Conservation (phyloP, 2,329 filamentous ascomycete genomes). For the Sporothrix dimorphospora region DNA sequence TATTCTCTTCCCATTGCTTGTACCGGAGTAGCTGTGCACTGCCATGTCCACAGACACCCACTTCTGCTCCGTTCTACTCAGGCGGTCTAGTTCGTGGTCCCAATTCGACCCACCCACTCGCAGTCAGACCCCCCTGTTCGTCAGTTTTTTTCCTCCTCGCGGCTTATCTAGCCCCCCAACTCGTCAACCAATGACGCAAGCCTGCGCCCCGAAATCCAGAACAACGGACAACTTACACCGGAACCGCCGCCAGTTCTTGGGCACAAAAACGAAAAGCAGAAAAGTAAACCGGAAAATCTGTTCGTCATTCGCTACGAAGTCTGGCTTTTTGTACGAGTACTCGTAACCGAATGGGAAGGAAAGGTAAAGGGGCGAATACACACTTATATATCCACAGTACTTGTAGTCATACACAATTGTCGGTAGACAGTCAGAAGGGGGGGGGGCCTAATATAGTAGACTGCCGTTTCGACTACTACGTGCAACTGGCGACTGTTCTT, state of each 20-base stretch:
- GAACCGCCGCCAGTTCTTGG: neutral
- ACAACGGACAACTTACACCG: conserved; percentile 8
- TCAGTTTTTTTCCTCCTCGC: neutral
- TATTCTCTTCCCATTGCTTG: too few relatives aligned
- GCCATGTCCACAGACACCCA: neutral
- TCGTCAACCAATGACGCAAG: conserved; percentile 30
- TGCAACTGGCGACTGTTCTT: neutral
- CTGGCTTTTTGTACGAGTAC: too few relatives aligned
- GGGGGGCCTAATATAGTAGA: neutral
- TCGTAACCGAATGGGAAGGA: neutral
- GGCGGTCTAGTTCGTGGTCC: neutral
- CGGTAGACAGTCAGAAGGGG: too few relatives aligned
- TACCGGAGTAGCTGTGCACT: too few relatives aligned
- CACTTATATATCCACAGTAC: neutral
- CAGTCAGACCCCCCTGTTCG: neutral
- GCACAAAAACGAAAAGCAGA: neutral
- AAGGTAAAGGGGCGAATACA: neutral
- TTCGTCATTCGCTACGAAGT: neutral
- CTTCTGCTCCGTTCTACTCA: neutral
- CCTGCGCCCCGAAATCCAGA: neutral
- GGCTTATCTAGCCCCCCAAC: conserved; percentile 12
- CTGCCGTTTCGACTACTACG: neutral
- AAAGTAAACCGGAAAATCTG: neutral
- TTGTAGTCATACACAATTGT: neutral
- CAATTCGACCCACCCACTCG: neutral